Percentiles rank a stretch among this genome's conserved stretches.
These are phyloP conservation scores for Acacia crassicarpa DNA, from an alignment of 306 rosid species.

Conservation along the genomic window DNA sequence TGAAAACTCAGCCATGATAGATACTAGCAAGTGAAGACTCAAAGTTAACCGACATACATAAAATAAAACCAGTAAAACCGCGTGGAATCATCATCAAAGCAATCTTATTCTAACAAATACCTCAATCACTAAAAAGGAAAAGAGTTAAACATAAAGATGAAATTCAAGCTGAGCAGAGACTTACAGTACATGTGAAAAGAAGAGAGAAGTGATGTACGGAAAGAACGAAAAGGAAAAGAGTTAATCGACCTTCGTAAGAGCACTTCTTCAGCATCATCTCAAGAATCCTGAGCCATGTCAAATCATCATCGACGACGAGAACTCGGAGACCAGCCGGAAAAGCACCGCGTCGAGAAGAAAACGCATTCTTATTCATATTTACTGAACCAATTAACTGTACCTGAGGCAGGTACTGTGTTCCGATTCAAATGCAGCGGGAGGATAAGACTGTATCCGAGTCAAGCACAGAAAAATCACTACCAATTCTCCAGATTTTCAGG, in stretches of 20 bases:
- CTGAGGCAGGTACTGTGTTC: background rate
- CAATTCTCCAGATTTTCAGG: conserved; percentile 41
- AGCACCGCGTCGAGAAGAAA: conserved; percentile 59
- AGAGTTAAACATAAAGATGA: background rate
- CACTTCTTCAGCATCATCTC: conserved; percentile 94
- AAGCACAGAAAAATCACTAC: no score
- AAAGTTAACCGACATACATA: background rate
- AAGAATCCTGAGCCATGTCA: conserved; percentile 79
- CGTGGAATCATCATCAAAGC: background rate
- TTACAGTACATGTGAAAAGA: background rate
- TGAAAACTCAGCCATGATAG: background rate
- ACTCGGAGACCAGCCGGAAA: conserved; percentile 90
- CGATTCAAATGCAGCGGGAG: conserved; percentile 23
- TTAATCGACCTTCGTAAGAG: conserved; percentile 58
- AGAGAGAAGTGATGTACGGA: background rate
- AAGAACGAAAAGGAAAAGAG: background rate
- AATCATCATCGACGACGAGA: conserved; percentile 88
- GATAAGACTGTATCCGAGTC: conserved; percentile 21
- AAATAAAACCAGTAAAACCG: background rate
- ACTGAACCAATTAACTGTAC: background rate
- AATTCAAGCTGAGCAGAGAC: background rate
- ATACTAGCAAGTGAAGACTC: background rate
- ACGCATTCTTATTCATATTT: conserved; percentile 62
- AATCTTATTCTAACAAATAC: background rate
- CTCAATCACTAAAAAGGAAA: background rate